phyloP scores from a whole-genome alignment of 2,329 filamentous ascomycete species.

The Aphanoascus verrucosus region DNA sequence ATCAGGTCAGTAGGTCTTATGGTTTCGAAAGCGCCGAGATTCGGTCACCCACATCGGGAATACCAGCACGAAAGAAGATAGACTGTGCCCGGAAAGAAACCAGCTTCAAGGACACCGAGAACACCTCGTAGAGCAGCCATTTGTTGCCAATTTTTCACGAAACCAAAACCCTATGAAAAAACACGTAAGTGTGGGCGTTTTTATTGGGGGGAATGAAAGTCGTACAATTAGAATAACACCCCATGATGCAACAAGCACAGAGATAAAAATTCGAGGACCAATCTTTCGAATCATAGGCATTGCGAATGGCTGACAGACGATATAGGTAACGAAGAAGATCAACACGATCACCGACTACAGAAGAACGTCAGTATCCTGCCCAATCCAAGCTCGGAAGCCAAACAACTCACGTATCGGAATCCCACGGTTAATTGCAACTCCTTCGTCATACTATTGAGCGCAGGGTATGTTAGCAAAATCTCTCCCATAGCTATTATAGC shows the following conservation, averaged over 20 bases:
- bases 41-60: constrained; percentile 30
- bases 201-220: neutral
- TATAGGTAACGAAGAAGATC: constrained; percentile 64
- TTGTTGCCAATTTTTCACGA: constrained; percentile 21
- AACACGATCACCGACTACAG: constrained; percentile 52
- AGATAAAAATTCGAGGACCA: constrained; percentile 34
- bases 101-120: constrained; percentile 53
- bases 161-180: constrained; percentile 19
- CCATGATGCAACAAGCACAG: constrained; percentile 19
- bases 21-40: neutral
- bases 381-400: neutral
- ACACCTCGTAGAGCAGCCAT: constrained; percentile 30
- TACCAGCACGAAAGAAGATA: constrained; percentile 68
- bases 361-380: neutral
- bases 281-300: constrained; percentile 57
- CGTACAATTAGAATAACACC: constrained; percentile 19
- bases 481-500: neutral
- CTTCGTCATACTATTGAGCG: constrained; percentile 16
- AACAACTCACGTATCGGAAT: constrained; percentile 19
- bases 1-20: neutral
- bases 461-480: neutral
- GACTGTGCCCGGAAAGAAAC: constrained; percentile 60
- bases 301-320: constrained; percentile 59
- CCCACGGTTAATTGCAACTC: constrained; percentile 23
- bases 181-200: neutral